Evolutionary conservation across 192 early-diverging fungal species (phyloP), one percentile per base, ranked within the genome.

Genomic region (Gonapodya sp.): DNA sequence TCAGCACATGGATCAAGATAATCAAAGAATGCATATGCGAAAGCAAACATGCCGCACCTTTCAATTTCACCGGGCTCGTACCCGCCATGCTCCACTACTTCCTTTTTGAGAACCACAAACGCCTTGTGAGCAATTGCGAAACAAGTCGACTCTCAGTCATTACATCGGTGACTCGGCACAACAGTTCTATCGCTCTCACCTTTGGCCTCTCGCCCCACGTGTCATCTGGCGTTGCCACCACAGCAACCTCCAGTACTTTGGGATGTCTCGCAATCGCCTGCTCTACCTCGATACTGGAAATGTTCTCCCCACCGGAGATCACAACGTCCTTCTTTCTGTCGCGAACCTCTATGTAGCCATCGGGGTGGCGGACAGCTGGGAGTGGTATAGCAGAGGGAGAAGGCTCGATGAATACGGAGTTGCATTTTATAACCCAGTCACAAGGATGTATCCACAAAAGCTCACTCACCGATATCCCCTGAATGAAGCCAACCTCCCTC

Each of bases 281-380:
- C 78, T 92, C 91, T 2, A 92, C 86, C 35, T 89, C 89, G 32
- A 91, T 80, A 0, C 88, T 88, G 0, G 87, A 87, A 72, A 91
- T 86, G 73, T 91, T 91, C 64, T 91, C 90, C 1, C 90, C 33
- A 30, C 36, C 82, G 34, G 86, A 87, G 77, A 92, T 89, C 36
- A 92, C 90, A 31, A 92, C 87, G 36, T 92, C 91, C 78, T 92
- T 92, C 73, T 83, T 78, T 30, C 91, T 85, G 75, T 92, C 91
- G 31, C 88, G 83, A 24, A 92, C 84, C 34, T 90, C 87, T 31
- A 91, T 86, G 64, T 87, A 87, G 24, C 91, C 91, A 80, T 92
- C 91, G 2, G 87, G 81, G 73, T 89, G 86, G 24, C 87, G 84
- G 24, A 92, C 90, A 46, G 85, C 91, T 64, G 46, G 24, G n/a